Conservation (phyloP, 495 filamentous ascomycete genomes). For the Extremus antarcticus region DNA sequence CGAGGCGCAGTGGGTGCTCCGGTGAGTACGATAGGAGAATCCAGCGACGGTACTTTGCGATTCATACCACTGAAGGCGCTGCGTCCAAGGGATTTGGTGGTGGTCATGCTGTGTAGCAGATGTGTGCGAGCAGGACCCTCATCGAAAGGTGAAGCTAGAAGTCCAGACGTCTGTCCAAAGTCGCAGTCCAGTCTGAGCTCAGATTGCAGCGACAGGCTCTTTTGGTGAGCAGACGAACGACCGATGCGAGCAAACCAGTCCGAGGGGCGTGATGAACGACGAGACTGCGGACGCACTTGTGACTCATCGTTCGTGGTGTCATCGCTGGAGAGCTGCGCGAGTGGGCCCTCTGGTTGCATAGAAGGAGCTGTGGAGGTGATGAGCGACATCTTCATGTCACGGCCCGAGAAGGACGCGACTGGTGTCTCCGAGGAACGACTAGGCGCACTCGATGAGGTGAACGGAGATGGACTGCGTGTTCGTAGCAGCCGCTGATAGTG, state of each 20-base stretch:
- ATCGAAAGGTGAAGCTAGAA: constrained; percentile 23
- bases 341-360: constrained; percentile 61
- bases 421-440: constrained; percentile 23
- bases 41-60: constrained; percentile 14
- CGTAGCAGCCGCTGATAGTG: constrained; percentile 62
- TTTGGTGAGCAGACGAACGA: constrained; percentile 31
- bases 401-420: constrained; percentile 45
- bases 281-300: constrained; percentile 9
- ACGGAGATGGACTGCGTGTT: constrained; percentile 64
- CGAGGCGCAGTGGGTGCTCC: constrained; percentile 23
- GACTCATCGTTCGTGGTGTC: constrained; percentile 16
- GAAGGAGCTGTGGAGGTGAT: constrained; percentile 66
- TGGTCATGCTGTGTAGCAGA: constrained; percentile 14
- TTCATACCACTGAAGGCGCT: constrained; percentile 6
- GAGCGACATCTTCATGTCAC: constrained; percentile 79
- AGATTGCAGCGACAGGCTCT: constrained; percentile 32
- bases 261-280: constrained; percentile 12
- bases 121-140: constrained; percentile 2
- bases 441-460: constrained; percentile 35
- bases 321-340: constrained; percentile 50
- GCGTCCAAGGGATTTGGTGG: constrained; percentile 16
- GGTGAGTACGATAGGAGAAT: constrained; percentile 18
- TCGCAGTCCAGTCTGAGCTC: constrained; percentile 26
- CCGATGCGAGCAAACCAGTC: constrained; percentile 20
- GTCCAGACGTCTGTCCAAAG: background rate